Evolutionary conservation across 2,329 filamentous ascomycete species (phyloP), one percentile per base, ranked within the genome.

Genomic region (Aureobasidium musti): DNA sequence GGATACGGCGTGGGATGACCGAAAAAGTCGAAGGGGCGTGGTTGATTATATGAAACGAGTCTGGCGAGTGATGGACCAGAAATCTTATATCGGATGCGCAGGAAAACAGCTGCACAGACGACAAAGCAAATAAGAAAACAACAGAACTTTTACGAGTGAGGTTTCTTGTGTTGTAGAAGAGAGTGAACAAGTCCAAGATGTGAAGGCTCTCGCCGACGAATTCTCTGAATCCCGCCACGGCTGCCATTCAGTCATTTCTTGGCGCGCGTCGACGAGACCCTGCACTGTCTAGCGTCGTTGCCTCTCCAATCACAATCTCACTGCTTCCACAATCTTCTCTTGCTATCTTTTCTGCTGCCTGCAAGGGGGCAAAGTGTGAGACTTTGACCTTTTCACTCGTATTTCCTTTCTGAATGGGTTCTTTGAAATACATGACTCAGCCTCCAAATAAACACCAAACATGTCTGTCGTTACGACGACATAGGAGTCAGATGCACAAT

Each of bases 81-180:
- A 47, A 37, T 39, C 50, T 35, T 65, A 17, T 52, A 56, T 65
- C 61, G 61, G 61, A 65, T 54, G 61, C 61, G 61, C 61, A 56
- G 61, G 17, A 47, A 45, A 54, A 65, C 39, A 56, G 47, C 61
- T 56, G 61, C 61, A 50, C 61, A 65, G 61, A 65, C 39, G 61
- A 65, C 50, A 47, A 65, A 65, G 61, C 61, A 56, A 65, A 65
- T 53, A 64, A 50, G 45, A 50, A 65, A 65, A 64, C 28, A 63
- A 35, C 50, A 65, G 43, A 37, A 65, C 61, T 65, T 65, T 65
- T 65, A 26, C 6, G 50, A 59, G 49, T 33, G 33, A 41, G 60
- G 41, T 47, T 63, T 53, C 47, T 63, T 52, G 60, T 52, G 28
- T n/a, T 33, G 47, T 35, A 37, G 37, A 45, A 53, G 49, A n/a